Conservation (phyloP, 257 asterid genomes). For the Solanum phureja region DNA sequence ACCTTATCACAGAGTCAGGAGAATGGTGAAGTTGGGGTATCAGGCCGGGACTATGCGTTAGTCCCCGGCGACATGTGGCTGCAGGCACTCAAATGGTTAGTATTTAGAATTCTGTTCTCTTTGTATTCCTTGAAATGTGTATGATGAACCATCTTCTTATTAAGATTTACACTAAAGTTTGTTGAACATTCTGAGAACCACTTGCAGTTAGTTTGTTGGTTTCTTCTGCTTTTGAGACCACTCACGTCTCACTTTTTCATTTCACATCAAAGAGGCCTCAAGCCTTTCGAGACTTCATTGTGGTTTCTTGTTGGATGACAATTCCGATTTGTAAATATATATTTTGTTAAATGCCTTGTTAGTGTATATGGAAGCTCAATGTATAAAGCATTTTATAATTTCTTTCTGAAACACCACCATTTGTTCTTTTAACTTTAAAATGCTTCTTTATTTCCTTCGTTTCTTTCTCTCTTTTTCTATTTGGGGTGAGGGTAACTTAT, state of each 20-base stretch:
- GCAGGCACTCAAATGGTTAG: slow-evolving; percentile 76
- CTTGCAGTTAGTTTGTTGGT: background rate
- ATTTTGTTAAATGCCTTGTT: background rate
- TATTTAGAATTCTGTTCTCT: background rate
- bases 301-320: background rate
- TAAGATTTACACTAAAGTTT: background rate
- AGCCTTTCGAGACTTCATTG: background rate
- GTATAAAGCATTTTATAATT: background rate
- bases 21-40: slow-evolving; percentile 59
- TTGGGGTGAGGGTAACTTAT: background rate
- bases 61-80: slow-evolving; percentile 82
- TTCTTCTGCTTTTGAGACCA: background rate
- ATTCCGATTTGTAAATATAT: background rate
- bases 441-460: background rate
- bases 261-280: background rate
- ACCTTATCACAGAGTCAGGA: slow-evolving; percentile 25
- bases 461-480: background rate
- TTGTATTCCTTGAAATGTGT: background rate
- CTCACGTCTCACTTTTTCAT: background rate
- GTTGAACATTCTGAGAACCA: background rate
- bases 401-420: background rate
- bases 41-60: slow-evolving; percentile 81
- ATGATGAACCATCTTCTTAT: background rate
- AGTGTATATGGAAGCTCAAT: slow-evolving; percentile 7
- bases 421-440: background rate